Percentiles rank a stretch among this genome's conserved stretches.
These are phyloP conservation scores for Conticribra guillardii DNA, from an alignment of 108 stramenopile species.

Conservation along the genomic window DNA sequence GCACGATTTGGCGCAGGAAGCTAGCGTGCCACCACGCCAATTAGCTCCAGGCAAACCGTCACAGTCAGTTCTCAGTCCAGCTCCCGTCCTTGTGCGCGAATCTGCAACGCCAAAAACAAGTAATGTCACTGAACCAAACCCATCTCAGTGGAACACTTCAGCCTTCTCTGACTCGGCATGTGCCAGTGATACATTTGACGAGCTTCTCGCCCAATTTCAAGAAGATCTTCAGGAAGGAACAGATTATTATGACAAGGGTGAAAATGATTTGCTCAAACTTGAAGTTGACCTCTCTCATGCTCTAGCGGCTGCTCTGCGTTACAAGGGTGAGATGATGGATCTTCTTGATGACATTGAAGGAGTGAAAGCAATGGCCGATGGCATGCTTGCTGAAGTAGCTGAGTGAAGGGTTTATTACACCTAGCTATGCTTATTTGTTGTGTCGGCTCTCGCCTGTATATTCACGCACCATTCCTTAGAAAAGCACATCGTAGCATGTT, in stretches of 20 bases:
- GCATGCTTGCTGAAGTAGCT: conserved; percentile 19
- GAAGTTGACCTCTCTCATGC: conserved; percentile 50
- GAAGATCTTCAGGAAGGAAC: conserved; percentile 32
- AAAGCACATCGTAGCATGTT: no score
- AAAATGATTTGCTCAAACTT: conserved; percentile 43
- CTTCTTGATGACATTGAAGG: conserved; percentile 42
- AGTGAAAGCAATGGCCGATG: conserved; percentile 15
- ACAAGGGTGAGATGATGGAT: conserved; percentile 49
- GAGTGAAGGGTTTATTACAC: background rate
- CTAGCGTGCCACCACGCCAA: no score
- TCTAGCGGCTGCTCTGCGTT: conserved; percentile 31
- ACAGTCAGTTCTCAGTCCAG: conserved; percentile 19
- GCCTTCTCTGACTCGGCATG: conserved; percentile 8
- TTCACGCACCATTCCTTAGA: no score
- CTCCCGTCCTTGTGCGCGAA: conserved; percentile 2
- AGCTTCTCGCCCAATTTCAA: conserved; percentile 38
- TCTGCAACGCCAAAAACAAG: conserved; percentile 40
- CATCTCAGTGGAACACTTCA: background rate
- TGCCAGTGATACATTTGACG: conserved; percentile 29
- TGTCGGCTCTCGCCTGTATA: no score
- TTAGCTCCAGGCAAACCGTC: background rate
- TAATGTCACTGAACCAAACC: conserved; percentile 14
- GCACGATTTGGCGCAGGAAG: no score
- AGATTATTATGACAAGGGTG: conserved; percentile 36
- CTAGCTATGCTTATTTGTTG: no score